Evolutionary conservation across 1,284 basidiomycete species (phyloP).

Genomic region (Ustilago cynodontis): DNA sequence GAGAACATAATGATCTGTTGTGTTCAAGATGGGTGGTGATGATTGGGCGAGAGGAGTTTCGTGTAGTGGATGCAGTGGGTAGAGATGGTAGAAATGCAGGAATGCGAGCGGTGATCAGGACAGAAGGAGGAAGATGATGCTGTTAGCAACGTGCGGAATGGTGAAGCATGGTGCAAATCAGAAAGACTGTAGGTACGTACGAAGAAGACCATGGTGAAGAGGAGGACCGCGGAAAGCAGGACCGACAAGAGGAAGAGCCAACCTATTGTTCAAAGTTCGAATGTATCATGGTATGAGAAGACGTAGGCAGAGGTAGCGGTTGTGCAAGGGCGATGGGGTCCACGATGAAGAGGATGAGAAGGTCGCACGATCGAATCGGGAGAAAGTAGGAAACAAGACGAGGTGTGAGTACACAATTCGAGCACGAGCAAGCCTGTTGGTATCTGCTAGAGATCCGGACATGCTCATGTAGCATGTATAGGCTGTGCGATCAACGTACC

Average conservation of each 20-base stretch:
- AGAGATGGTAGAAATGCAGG: neutral
- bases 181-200: conserved; percentile 40
- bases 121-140: neutral
- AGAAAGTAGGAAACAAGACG: neutral
- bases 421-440: neutral
- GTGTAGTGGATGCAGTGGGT: neutral
- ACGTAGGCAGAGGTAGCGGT: neutral
- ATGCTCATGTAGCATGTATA: too few relatives aligned
- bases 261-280: conserved; percentile 32
- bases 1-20: conserved; percentile 96
- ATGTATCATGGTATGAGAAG: neutral
- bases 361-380: neutral
- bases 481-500: conserved; percentile 24
- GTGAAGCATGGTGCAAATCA: neutral
- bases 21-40: too few relatives aligned
- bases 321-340: neutral
- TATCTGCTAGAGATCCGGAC: too few relatives aligned
- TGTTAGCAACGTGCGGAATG: conserved; percentile 7
- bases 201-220: conserved; percentile 70
- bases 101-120: neutral
- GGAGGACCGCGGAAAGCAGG: conserved; percentile 65
- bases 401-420: neutral
- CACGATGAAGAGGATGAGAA: neutral
- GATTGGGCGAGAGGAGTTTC: too few relatives aligned
- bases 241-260: conserved; percentile 69